phyloP scores from a whole-genome alignment of 2,329 filamentous ascomycete species.

The Colletotrichum cereale region DNA sequence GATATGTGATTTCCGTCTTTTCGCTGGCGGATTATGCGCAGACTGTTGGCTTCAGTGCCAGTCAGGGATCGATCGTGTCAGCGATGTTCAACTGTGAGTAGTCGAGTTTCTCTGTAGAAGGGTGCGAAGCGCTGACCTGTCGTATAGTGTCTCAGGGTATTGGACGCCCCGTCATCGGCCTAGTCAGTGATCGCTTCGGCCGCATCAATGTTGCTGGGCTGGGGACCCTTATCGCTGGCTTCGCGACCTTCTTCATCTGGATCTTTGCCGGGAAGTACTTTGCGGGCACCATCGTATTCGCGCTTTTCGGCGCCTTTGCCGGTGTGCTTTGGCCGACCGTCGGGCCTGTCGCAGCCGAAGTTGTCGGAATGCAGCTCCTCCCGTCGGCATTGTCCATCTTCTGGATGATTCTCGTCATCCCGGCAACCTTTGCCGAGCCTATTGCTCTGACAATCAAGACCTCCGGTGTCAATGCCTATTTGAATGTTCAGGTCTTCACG shows the following conservation, averaged over 20 bases:
- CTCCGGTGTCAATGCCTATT: conserved; percentile 58
- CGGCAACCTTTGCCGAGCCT: conserved; percentile 76
- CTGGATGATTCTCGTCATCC: conserved; percentile 79
- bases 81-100: conserved; percentile 76
- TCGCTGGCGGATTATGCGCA: conserved; percentile 80
- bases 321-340: conserved; percentile 80
- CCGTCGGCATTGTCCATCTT: conserved; percentile 76
- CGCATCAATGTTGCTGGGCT: conserved; percentile 78
- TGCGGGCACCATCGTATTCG: conserved; percentile 78
- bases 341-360: conserved; percentile 78
- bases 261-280: conserved; percentile 73
- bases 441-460: conserved; percentile 70
- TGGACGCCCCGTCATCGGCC: conserved; percentile 79
- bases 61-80: conserved; percentile 78
- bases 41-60: conserved; percentile 73
- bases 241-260: conserved; percentile 80
- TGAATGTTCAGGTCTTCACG: conserved; percentile 68
- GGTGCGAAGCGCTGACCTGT: conserved; percentile 8
- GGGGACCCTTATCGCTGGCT: conserved; percentile 72
- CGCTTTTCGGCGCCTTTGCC: conserved; percentile 75
- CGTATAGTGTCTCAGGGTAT: conserved; percentile 69
- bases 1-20: conserved; percentile 83
- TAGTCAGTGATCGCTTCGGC: conserved; percentile 77
- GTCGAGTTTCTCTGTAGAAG: conserved; percentile 42
- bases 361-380: conserved; percentile 77